phyloP scores from a whole-genome alignment of 176 grass and related monocot species.

The Luzula sylvatica region DNA sequence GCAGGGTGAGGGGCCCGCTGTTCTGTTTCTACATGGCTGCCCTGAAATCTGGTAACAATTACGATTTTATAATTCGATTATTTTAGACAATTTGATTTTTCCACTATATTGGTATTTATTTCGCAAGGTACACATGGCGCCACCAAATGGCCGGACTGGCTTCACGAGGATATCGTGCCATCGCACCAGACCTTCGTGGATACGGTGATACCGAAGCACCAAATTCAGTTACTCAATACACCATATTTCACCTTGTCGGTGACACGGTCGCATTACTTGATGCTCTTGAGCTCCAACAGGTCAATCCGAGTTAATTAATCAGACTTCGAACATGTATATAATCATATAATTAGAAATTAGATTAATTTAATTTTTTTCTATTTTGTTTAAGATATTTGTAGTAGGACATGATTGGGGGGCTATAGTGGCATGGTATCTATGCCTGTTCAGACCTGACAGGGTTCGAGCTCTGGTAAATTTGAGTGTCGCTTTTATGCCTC shows the following conservation, averaged over 20 bases:
- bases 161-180: background rate
- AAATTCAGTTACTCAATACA: background rate
- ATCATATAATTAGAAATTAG: background rate
- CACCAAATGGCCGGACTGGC: constrained; percentile 7
- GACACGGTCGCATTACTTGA: constrained; percentile 18
- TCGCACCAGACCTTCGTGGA: background rate
- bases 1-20: background rate
- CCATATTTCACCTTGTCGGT: background rate
- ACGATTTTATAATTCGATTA: no score
- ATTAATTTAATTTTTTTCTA: constrained; percentile 9
- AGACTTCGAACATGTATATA: no score
- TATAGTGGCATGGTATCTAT: constrained; percentile 57
- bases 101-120: background rate
- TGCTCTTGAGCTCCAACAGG: constrained; percentile 40
- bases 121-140: background rate
- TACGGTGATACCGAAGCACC: constrained; percentile 1
- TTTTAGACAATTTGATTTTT: no score
- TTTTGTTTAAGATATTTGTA: constrained; percentile 43
- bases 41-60: constrained; percentile 10
- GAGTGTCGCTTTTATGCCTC: constrained; percentile 49
- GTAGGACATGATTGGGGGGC: constrained; percentile 86
- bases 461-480: constrained; percentile 64
- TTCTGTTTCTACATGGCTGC: constrained; percentile 8
- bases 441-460: constrained; percentile 60
- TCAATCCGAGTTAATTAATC: no score